Evolutionary conservation across 495 filamentous ascomycete species (phyloP), one percentile per base, ranked within the genome.

Genomic region (Aspergillus nanangensis): DNA sequence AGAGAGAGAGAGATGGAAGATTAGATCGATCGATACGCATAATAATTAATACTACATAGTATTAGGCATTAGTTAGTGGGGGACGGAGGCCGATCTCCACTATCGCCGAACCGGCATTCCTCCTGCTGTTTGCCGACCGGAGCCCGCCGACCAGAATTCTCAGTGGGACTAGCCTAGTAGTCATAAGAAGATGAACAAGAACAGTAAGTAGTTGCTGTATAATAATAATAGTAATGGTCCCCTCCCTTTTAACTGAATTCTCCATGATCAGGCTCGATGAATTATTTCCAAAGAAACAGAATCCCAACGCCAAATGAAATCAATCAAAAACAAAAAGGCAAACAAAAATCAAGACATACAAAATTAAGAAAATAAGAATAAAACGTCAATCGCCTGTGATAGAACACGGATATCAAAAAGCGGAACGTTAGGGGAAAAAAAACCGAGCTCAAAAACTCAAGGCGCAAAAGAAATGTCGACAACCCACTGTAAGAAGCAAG

Each of bases 361-460:
- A n/a, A 15, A n/a, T 27, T 15, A 17, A 19, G 24, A 44, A 8
- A 60, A 47, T 54, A 68, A 62, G 66, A 64, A 64, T 57, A 49
- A 52, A 44, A 51, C 53, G 53, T 57, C 62, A 59, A 55, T 68
- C 64, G 64, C 66, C 65, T 46, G 53, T 48, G 46, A 24, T 48
- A 41, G 50, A 55, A 64, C 56, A 61, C 61, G 66, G 66, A 69
- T 71, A 71, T 71, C 66, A 69, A 67, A 48, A 25, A 48, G 47
- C 45, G 46, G 44, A 49, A 48, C 43, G 39, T 41, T 44, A 8
- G 15, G 39, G 46, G 40, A 35, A 48, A 52, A 58, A 42, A 25
- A 45, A 50, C 52, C 49, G 41, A 46, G 50, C 39, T 47, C 42
- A 47, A 56, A 43, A 42, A 47, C 43, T 36, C 37, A 48, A 48